Conservation (phyloP, 2,329 filamentous ascomycete species). For the Seiridium unicorne region DNA sequence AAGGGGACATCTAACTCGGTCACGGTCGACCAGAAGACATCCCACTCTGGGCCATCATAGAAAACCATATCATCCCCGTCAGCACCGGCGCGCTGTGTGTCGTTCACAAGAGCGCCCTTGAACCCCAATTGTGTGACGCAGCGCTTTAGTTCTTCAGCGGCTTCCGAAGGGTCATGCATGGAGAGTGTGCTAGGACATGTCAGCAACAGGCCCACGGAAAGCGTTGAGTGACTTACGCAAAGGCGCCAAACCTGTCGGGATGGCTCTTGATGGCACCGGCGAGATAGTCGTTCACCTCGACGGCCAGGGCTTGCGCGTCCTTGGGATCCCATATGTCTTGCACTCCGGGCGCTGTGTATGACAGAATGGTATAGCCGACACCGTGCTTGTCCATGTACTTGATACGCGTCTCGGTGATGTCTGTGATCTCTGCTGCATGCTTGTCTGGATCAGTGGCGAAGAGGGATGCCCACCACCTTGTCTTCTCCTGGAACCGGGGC, state of each 20-base stretch:
- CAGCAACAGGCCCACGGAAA: background rate
- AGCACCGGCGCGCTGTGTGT: conserved; percentile 56
- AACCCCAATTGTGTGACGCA: conserved; percentile 60
- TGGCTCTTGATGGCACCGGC: conserved; percentile 34
- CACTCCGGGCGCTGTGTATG: conserved; percentile 46
- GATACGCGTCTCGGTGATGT: conserved; percentile 38
- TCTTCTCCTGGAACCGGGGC: conserved; percentile 56
- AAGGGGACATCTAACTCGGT: conserved; percentile 62
- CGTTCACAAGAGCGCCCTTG: conserved; percentile 60
- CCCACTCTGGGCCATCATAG: conserved; percentile 61
- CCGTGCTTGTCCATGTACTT: conserved; percentile 43
- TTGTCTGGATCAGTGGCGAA: conserved; percentile 59
- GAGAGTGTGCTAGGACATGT: conserved; percentile 30
- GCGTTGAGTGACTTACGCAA: conserved; percentile 27
- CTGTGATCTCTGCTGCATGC: conserved; percentile 53
- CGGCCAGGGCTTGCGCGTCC: conserved; percentile 38
- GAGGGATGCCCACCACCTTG: conserved; percentile 58
- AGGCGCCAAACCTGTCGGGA: conserved; percentile 43
- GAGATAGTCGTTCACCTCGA: conserved; percentile 41
- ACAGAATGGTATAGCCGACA: conserved; percentile 47
- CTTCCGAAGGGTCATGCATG: conserved; percentile 52
- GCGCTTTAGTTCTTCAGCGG: conserved; percentile 47
- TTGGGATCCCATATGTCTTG: conserved; percentile 42
- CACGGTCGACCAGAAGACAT: conserved; percentile 58
- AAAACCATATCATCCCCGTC: conserved; percentile 63